These are phyloP conservation scores for Monosporozyma solicola DNA, from an alignment of 805 yeast species.

Conservation along the genomic window DNA sequence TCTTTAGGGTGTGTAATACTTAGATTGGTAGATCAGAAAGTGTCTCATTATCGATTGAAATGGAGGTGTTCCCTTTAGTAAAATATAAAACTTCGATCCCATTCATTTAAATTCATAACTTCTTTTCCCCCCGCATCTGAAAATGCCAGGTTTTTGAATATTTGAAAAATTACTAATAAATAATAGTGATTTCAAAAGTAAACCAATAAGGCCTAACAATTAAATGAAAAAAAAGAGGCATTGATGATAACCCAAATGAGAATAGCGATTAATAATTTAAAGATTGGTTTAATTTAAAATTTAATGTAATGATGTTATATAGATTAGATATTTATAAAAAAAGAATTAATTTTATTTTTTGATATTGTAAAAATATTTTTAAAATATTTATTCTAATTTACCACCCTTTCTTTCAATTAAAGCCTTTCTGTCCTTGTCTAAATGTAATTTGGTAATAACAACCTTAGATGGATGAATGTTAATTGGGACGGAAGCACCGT, in stretches of 20 bases:
- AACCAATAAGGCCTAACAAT: neutral
- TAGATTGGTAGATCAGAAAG: no score
- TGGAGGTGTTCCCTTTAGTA: no score
- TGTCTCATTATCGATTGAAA: no score
- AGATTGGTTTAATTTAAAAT: constrained; percentile 1
- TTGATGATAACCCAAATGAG: neutral
- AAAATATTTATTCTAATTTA: constrained; percentile 64
- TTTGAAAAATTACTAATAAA: no score
- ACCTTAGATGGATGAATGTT: constrained; percentile 98
- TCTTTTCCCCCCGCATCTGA: no score
- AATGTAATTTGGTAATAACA: constrained; percentile 95
- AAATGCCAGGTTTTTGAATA: no score
- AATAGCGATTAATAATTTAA: neutral
- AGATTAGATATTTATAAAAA: constrained; percentile 1
- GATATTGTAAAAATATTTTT: neutral
- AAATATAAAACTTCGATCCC: no score
- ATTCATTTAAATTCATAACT: no score
- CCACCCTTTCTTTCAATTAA: constrained; percentile 98
- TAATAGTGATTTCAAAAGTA: neutral
- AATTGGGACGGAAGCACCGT: constrained; percentile 95
- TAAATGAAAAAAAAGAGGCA: neutral
- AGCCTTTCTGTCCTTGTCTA: constrained; percentile 98
- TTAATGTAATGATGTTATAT: neutral
- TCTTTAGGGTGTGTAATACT: no score
- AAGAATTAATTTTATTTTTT: neutral